Conservation (phyloP, 768 basidiomycete species). For the Panaeolus papilionaceus region DNA sequence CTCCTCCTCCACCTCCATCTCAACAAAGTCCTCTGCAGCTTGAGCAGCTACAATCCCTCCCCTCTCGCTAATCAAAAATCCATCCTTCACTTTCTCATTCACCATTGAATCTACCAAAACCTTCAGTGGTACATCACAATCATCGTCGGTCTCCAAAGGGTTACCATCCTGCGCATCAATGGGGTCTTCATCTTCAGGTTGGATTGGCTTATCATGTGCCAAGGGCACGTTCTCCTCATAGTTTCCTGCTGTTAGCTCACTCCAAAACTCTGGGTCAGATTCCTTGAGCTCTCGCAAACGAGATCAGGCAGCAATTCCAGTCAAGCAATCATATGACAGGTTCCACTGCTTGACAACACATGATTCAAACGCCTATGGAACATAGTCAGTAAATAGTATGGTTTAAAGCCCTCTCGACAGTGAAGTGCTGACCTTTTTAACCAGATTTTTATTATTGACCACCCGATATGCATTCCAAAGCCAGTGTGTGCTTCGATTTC, state of each 20-base stretch:
- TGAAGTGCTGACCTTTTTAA: conserved; percentile 29
- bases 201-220: too few species aligned
- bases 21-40: too few species aligned
- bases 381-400: neutral
- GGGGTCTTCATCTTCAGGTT: too few species aligned
- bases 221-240: too few species aligned
- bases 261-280: conserved; percentile 26
- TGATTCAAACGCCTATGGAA: conserved; percentile 30
- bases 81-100: too few species aligned
- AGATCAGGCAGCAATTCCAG: conserved; percentile 25
- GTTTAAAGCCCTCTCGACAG: conserved; percentile 1
- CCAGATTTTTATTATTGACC: conserved; percentile 32
- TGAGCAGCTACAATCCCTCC: too few species aligned
- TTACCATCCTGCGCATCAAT: too few species aligned
- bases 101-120: too few species aligned
- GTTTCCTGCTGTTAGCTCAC: conserved; percentile 21
- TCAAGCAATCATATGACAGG: conserved; percentile 32
- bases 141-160: too few species aligned
- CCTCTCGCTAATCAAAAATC: too few species aligned
- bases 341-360: conserved; percentile 31
- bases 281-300: conserved; percentile 21
- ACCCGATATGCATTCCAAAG: conserved; percentile 34
- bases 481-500: conserved; percentile 36
- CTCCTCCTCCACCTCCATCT: too few species aligned
- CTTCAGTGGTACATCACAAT: too few species aligned